phyloP scores from a whole-genome alignment of 768 basidiomycete species.

The Rhodotorula sphaerocarpa region DNA sequence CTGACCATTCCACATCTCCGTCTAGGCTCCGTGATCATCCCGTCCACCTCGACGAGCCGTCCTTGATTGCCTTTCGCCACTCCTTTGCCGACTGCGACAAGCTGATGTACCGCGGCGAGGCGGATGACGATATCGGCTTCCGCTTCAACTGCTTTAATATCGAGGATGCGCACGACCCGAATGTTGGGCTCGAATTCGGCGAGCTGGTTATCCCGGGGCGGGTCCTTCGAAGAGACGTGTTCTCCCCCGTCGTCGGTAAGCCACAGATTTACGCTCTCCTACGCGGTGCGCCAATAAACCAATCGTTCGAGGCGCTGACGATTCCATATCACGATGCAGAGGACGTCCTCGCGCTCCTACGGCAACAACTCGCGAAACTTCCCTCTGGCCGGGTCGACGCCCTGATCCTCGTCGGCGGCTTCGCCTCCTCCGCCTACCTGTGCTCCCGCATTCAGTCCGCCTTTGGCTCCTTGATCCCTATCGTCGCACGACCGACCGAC shows the following conservation, averaged over 20 bases:
- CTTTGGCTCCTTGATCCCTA: slow-evolving; percentile 57
- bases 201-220: slow-evolving; percentile 75
- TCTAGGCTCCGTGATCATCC: slow-evolving; percentile 68
- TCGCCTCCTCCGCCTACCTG: slow-evolving; percentile 73
- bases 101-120: slow-evolving; percentile 60
- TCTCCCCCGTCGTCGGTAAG: slow-evolving; percentile 75
- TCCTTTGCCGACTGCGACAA: slow-evolving; percentile 79
- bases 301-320: not conserved
- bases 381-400: slow-evolving; percentile 59
- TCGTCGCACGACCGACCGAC: slow-evolving; percentile 74
- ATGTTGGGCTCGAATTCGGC: slow-evolving; percentile 69
- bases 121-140: slow-evolving; percentile 70
- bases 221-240: slow-evolving; percentile 69
- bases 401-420: slow-evolving; percentile 80
- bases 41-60: slow-evolving; percentile 69
- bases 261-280: no score
- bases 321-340: not conserved
- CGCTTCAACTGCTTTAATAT: slow-evolving; percentile 85
- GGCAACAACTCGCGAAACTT: slow-evolving; percentile 54
- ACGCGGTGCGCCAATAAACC: no score
- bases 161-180: slow-evolving; percentile 56
- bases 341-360: slow-evolving; percentile 68
- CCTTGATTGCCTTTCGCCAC: slow-evolving; percentile 39
- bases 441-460: slow-evolving; percentile 58
- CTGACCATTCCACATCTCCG: not conserved